phyloP scores from a whole-genome alignment of 139 green algal species.

The Chlorella sp. region DNA sequence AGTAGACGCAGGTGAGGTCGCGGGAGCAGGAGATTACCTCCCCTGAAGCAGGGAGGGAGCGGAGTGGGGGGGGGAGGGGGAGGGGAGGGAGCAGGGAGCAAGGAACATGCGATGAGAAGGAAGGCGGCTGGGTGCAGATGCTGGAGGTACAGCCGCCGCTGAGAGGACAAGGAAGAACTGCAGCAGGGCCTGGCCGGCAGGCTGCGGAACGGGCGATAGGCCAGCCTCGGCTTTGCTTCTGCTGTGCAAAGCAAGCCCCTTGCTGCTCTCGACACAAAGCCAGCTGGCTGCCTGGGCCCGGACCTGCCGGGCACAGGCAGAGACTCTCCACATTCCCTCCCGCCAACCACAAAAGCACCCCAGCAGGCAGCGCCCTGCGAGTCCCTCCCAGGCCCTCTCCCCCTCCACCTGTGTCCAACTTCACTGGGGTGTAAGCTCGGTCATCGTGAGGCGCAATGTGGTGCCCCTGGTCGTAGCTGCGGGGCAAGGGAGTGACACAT shows the following conservation, averaged over 20 bases:
- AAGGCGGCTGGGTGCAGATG: too few relatives aligned
- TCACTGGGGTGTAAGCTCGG: constrained; percentile 48
- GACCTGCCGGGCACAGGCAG: not conserved
- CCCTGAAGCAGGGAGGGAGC: not conserved
- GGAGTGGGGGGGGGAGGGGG: not conserved
- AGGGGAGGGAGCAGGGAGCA: not conserved
- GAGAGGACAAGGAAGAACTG: too few relatives aligned
- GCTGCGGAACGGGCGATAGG: too few relatives aligned
- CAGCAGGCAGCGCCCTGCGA: not conserved
- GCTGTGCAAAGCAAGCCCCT: too few relatives aligned
- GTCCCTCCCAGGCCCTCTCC: too few relatives aligned
- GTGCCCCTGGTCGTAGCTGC: constrained; percentile 37
- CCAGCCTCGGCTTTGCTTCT: too few relatives aligned
- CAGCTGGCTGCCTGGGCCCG: too few relatives aligned
- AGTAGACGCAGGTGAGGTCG: constrained; percentile 46
- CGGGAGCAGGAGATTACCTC: constrained; percentile 45
- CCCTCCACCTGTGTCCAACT: constrained; percentile 33
- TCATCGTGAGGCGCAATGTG: constrained; percentile 54
- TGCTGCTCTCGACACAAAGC: too few relatives aligned
- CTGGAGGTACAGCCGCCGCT: too few relatives aligned
- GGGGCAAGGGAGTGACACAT: not conserved
- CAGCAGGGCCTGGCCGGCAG: too few relatives aligned
- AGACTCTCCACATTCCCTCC: too few relatives aligned
- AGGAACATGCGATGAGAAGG: not conserved
- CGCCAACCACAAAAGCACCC: too few relatives aligned